Evolutionary conservation across 2,329 filamentous ascomycete species (phyloP).

Genomic region (Penicillium sp.): DNA sequence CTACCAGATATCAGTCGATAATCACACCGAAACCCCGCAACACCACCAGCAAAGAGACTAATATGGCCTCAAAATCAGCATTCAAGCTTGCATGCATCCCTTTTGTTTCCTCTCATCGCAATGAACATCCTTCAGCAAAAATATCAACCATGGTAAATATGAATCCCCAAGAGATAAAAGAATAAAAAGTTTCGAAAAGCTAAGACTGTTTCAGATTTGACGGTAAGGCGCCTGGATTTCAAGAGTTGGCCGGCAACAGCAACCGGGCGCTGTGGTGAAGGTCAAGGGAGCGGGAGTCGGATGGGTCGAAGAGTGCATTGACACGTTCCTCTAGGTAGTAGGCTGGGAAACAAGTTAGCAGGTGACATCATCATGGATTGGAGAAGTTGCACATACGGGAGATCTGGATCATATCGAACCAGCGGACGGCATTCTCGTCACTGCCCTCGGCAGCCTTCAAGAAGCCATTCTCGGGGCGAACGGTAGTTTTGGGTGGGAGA

Average conservation of each 20-base stretch:
- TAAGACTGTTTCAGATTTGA: not conserved
- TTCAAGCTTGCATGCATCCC: not conserved
- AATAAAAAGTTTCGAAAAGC: not conserved
- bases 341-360: conserved; percentile 24
- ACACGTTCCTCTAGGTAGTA: conserved; percentile 40
- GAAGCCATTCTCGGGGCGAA: conserved; percentile 39
- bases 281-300: conserved; percentile 44
- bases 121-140: not conserved
- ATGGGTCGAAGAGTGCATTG: conserved; percentile 38
- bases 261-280: conserved; percentile 39
- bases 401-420: conserved; percentile 45
- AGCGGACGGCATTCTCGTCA: conserved; percentile 38
- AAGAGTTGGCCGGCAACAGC: conserved; percentile 25
- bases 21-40: not conserved
- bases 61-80: not conserved
- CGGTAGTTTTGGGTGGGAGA: conserved; percentile 42
- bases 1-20: not conserved
- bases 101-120: not conserved
- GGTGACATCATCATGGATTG: not conserved
- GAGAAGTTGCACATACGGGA: conserved; percentile 33
- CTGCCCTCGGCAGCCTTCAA: conserved; percentile 40
- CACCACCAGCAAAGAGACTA: not conserved
- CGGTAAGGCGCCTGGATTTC: not conserved
- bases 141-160: not conserved
- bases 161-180: not conserved